Base-by-base conservation (phyloP, 2,329 filamentous ascomycete genomes). In the Phyllosticta paracitricarpa region DNA sequence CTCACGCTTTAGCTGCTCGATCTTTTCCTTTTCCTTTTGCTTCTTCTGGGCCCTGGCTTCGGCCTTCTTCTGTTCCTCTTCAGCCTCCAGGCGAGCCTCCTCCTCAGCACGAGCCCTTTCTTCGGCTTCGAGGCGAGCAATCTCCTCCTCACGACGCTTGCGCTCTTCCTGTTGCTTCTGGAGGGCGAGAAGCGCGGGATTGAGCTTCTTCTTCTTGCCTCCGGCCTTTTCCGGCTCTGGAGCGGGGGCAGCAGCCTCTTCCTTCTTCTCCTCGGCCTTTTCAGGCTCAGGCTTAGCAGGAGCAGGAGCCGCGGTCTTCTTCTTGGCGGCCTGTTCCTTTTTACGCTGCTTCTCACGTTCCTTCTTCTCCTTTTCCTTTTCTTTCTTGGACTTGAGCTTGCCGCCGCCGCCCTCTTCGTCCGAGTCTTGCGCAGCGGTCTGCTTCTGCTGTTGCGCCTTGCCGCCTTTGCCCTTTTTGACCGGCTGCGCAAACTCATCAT, bases 281-380 rank as follows among this genome's bases (percentile, higher is more conserved):
- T 70, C 69, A 51, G 74, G 68, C 59, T 77, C 76, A 33, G 75
- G 61, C 66, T 75, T 75, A 62, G 78, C 75, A 57, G 79, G 76
- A 9, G 75, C 78, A 28, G 82, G 76, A 64, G 84, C 83, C 40
- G 76, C 77, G 22, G 81, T 77, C 65, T 88, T 81, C 66, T 81
- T 79, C 72, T 86, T 85, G 14, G 78, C 75, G 64, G 77, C 75
- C 67, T 97, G 89, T 77, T 99, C 94, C 85, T 92, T 99, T 80
- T 99, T 99, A 67, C 92, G 84, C 78, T 94, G 89, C 85, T 99
- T 99, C 80, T 99, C 94, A 64, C 91, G 86, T 79, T 99, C 94
- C 79, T 97, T 99, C 83, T 93, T 97, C 71, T 93, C 82, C 77
- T 91, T 96, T 75, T 99, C 94, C 80, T 99, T 99, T 79, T 99